Conservation (phyloP, 148 eudicot species). For the Persicaria maculosa region DNA sequence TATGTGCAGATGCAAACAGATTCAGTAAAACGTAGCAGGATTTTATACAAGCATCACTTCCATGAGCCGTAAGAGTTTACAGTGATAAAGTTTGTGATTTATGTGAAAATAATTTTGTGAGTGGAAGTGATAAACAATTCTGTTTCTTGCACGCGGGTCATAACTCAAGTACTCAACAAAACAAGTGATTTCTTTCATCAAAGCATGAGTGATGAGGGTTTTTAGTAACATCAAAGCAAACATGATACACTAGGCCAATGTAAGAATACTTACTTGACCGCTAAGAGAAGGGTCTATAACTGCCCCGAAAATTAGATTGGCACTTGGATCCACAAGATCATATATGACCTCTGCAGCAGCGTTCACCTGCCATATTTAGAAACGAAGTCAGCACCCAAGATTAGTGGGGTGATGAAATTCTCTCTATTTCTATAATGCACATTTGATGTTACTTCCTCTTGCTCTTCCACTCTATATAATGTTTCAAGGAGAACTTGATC, state of each 20-base stretch:
- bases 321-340: constrained; percentile 97
- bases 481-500: neutral
- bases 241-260: neutral
- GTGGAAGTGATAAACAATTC: too few species aligned
- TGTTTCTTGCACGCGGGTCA: too few species aligned
- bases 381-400: neutral
- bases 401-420: neutral
- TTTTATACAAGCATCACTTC: too few species aligned
- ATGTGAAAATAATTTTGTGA: too few species aligned
- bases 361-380: constrained; percentile 56
- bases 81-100: too few species aligned
- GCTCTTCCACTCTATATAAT: neutral
- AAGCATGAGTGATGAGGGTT: too few species aligned
- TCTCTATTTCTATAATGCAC: neutral
- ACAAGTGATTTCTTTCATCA: too few species aligned
- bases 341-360: constrained; percentile 99
- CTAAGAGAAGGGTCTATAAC: constrained; percentile 85
- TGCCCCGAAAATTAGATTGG: constrained; percentile 95
- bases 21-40: too few species aligned
- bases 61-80: too few species aligned
- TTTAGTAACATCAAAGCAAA: too few species aligned
- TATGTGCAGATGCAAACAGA: neutral
- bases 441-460: neutral
- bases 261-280: constrained; percentile 63
- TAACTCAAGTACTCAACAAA: too few species aligned